Evolutionary conservation across 2,329 filamentous ascomycete species (phyloP).

Genomic region (Paraconiothyrium brasiliense): DNA sequence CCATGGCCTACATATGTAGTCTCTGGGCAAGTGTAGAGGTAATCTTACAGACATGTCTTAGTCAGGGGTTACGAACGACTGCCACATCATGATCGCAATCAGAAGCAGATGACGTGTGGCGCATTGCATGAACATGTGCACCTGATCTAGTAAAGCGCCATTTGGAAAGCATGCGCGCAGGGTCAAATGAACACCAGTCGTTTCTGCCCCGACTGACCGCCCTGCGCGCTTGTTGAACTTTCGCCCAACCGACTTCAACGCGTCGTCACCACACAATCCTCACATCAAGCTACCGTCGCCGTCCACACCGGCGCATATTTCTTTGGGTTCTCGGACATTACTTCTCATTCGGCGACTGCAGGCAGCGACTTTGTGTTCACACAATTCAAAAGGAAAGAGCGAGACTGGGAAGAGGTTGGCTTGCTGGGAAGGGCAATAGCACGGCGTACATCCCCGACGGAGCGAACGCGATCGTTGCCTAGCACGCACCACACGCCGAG

Average conservation of each 20-base stretch:
- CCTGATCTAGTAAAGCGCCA: slow-evolving; percentile 9
- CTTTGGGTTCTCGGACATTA: slow-evolving; percentile 16
- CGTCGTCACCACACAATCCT: slow-evolving; percentile 25
- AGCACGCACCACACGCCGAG: not conserved
- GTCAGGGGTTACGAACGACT: not conserved
- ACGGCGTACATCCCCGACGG: slow-evolving; percentile 8
- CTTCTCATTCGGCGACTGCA: slow-evolving; percentile 36
- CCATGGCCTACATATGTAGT: too few relatives aligned
- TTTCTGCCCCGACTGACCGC: slow-evolving; percentile 38
- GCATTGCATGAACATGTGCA: slow-evolving; percentile 11
- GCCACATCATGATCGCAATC: not conserved
- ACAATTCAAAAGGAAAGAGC: slow-evolving; percentile 5
- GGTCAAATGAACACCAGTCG: slow-evolving; percentile 21
- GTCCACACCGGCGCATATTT: slow-evolving; percentile 21
- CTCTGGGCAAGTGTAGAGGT: too few relatives aligned
- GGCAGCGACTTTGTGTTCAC: slow-evolving; percentile 34
- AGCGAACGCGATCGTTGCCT: not conserved
- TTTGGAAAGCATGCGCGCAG: slow-evolving; percentile 10
- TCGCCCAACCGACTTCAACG: slow-evolving; percentile 31
- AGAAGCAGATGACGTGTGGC: not conserved
- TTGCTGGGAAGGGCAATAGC: not conserved
- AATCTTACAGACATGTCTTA: not conserved
- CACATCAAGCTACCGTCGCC: slow-evolving; percentile 23
- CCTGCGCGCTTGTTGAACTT: slow-evolving; percentile 32
- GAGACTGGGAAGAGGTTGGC: not conserved